Base-by-base conservation (phyloP, 225 moss, liverwort and hornwort species). In the Marchantia polymorpha region DNA sequence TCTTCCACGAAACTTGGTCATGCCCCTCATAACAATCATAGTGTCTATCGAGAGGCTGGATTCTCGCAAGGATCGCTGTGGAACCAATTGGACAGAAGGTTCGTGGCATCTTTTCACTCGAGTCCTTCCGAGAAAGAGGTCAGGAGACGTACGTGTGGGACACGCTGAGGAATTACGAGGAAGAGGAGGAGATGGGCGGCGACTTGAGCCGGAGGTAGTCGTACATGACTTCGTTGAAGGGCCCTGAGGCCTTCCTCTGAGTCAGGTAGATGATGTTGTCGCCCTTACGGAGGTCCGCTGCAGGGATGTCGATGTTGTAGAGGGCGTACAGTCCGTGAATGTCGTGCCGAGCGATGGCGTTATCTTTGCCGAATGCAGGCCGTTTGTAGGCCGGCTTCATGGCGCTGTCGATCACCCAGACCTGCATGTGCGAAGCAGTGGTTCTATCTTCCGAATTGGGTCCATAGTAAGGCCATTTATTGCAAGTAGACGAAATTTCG, bases 151-250 rank as follows among this genome's bases (percentile, higher is more conserved):
- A n/a, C n/a, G n/a, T n/a, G n/a, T n/a, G n/a, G n/a, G n/a, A n/a
- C n/a, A n/a, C 39, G 39, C 39, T 39, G 39, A 39, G 3, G n/a
- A 39, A 39, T 39, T 39, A n/a, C 5, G 39, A 39, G 39, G 39
- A 39, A 2, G 39, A 39, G 39, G 39, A 39, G 23, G 20, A 7
- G 67, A 30, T 3, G 30, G 64, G 64, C 22, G 64, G 22, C 4
- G 67, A 85, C 82, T 92, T 90, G 53, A 92, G 85, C 10, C 90
- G 90, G 82, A 92, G 60, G 27, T 92, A 90, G 74, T 90, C 90
- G 64, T 90, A 90, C 88, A 90, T 86, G 12, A 90, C 74, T 51
- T 79, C 92, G 12, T 74, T 86, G 81, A 90, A 92, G 54, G 89
- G 87, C 4, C 89, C 86, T 7, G 70, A 31, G 60, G 89, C 87